A percentile compares a stretch with the other conserved stretches of the same genome.
These are phyloP conservation scores for Glycine tomentella DNA, from an alignment of 306 rosid genomes.

Conservation along the genomic window DNA sequence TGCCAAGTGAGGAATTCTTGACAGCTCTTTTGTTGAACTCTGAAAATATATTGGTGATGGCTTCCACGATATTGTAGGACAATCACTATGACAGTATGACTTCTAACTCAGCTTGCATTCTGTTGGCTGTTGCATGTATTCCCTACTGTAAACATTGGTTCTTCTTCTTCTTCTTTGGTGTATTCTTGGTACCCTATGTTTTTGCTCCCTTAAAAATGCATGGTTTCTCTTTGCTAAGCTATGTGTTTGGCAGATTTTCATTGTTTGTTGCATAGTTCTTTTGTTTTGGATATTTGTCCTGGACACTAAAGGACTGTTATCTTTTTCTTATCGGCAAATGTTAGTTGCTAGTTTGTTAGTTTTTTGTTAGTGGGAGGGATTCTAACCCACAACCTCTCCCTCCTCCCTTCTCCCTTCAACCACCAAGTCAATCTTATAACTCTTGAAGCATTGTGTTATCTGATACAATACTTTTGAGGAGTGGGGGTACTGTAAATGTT, in stretches of 20 bases:
- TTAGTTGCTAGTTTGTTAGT: too few relatives aligned
- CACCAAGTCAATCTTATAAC: too few relatives aligned
- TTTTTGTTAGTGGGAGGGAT: too few relatives aligned
- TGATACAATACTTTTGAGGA: neutral
- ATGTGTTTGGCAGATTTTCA: neutral
- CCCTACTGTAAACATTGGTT: neutral
- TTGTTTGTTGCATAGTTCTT: neutral
- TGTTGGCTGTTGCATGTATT: conserved; percentile 20
- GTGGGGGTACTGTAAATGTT: neutral
- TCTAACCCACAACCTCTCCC: too few relatives aligned
- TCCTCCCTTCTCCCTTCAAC: too few relatives aligned
- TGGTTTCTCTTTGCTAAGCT: neutral
- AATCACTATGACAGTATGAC: neutral
- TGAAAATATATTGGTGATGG: neutral
- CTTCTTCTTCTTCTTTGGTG: neutral
- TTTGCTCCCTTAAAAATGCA: neutral
- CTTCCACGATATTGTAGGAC: neutral
- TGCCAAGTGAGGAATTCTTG: neutral
- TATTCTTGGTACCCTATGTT: neutral
- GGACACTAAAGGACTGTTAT: neutral
- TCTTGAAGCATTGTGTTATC: too few relatives aligned
- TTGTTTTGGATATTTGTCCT: conserved; percentile 21
- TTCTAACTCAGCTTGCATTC: neutral
- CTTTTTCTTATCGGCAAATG: too few relatives aligned
- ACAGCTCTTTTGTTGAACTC: conserved; percentile 10